phyloP scores from a whole-genome alignment of 108 stramenopile genomes.

The Skeletonema grethae region DNA sequence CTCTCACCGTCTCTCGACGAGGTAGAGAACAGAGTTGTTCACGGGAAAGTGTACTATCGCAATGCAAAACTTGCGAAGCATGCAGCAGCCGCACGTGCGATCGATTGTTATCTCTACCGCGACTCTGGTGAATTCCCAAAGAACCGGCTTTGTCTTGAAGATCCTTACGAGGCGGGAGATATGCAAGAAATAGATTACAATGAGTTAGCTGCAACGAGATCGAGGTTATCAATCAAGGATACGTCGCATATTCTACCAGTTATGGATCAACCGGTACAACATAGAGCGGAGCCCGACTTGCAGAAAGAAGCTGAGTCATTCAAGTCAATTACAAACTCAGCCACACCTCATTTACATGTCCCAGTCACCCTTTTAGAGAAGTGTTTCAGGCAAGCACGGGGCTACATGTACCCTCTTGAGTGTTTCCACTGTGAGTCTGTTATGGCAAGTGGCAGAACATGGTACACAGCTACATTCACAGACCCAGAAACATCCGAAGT shows the following conservation, averaged over 20 bases:
- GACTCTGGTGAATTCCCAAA: neutral
- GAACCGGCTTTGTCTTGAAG: slow-evolving; percentile 30
- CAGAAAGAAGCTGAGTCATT: neutral
- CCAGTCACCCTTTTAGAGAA: neutral
- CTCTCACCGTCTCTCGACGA: slow-evolving; percentile 13
- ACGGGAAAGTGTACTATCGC: slow-evolving; percentile 29
- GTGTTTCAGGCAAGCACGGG: slow-evolving; percentile 1
- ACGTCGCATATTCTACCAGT: neutral
- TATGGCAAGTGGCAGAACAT: neutral
- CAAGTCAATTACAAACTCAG: neutral
- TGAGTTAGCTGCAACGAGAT: neutral
- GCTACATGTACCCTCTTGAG: neutral
- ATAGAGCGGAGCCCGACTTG: neutral
- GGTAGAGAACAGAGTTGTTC: neutral
- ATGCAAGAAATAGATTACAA: slow-evolving; percentile 13
- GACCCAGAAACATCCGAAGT: slow-evolving; percentile 32
- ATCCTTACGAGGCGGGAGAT: slow-evolving; percentile 15
- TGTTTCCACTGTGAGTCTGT: neutral
- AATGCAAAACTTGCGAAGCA: slow-evolving; percentile 11
- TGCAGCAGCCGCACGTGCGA: slow-evolving; percentile 47
- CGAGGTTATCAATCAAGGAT: neutral
- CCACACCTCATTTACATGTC: neutral
- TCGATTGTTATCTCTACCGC: slow-evolving; percentile 39
- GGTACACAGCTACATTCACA: slow-evolving; percentile 31
- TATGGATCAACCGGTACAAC: too few species aligned